Evolutionary conservation across 1,139 yeast genomes (phyloP), one percentile per base, ranked within the genome.

Genomic region (Wickerhamomyces sp.): DNA sequence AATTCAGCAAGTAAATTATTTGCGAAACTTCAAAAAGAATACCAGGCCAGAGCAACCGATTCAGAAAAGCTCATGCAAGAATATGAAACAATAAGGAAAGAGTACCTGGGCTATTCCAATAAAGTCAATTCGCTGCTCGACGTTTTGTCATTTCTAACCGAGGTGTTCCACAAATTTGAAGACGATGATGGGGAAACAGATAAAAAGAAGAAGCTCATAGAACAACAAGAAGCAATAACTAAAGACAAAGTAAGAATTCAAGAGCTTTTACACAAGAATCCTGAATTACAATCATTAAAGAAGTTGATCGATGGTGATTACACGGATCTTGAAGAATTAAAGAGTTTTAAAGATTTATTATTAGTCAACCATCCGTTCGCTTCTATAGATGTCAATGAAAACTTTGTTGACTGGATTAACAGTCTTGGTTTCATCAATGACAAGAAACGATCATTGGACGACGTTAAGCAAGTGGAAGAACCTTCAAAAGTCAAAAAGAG

Each of bases 21-120:
- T 13, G 4, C 28, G 8, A 32, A 32, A 14, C 35, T 32, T 17
- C 28, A 25, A 24, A 32, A 32, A 18, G 35, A 32, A 17, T 32
- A 32, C 17, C 13, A 22, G 10, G 2, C 17, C 10, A 32, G 25
- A n/a, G 2, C 18, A 4, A 14, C 18, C 10, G 24, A 32, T 17
- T 32, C 35, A 24, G 35, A 32, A 6, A 5, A 16, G 13, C 29
- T 32, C 6, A 13, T 24, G 7, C 35, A 24, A 4, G 28, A 32
- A 4, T 25, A 17, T 17, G 35, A 24, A 9, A 9, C 28, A 13
- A 18, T 25, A 18, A 16, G 35, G 35, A 32, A 25, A 5, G 28
- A 32, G 3, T 32, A 32, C 18, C n/a, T 32, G 4, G 17, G 16
- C 10, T 25, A 24, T 12, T 2, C 8, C 4, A 32, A 17, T 24